Conservation (phyloP, 2,329 filamentous ascomycete genomes). For the Phyllachora maydis region DNA sequence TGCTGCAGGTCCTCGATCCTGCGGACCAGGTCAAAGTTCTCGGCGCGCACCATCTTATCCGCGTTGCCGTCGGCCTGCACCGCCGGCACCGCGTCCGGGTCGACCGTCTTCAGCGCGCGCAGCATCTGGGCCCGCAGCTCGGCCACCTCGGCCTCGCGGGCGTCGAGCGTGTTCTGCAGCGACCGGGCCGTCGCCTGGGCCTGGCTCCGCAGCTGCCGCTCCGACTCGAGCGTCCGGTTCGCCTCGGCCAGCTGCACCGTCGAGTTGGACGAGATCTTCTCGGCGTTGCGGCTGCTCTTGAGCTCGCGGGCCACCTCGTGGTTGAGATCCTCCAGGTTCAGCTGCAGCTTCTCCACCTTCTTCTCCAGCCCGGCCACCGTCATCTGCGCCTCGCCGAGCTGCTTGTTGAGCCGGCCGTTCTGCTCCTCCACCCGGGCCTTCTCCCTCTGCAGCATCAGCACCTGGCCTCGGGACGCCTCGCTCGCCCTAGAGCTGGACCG, state of each 20-base stretch:
- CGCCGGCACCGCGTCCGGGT: slow-evolving; percentile 49
- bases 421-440: slow-evolving; percentile 71
- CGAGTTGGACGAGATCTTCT: slow-evolving; percentile 65
- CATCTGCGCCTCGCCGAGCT: slow-evolving; percentile 71
- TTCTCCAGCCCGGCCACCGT: slow-evolving; percentile 74
- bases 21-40: slow-evolving; percentile 65
- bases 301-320: slow-evolving; percentile 82
- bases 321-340: slow-evolving; percentile 78
- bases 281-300: slow-evolving; percentile 73
- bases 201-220: slow-evolving; percentile 66
- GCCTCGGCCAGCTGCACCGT: slow-evolving; percentile 73
- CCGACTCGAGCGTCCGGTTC: slow-evolving; percentile 77
- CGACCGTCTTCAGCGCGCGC: slow-evolving; percentile 67
- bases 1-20: slow-evolving; percentile 80
- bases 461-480: slow-evolving; percentile 61
- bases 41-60: slow-evolving; percentile 51
- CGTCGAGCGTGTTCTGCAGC: slow-evolving; percentile 59
- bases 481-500: slow-evolving; percentile 70
- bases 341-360: slow-evolving; percentile 77
- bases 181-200: slow-evolving; percentile 71
- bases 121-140: slow-evolving; percentile 66
- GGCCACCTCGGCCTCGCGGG: slow-evolving; percentile 59
- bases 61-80: slow-evolving; percentile 32
- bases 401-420: slow-evolving; percentile 58
- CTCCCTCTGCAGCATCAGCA: slow-evolving; percentile 59